Conservation (phyloP, 192 early-diverging fungal genomes). For the Radiomyces spectabilis region DNA sequence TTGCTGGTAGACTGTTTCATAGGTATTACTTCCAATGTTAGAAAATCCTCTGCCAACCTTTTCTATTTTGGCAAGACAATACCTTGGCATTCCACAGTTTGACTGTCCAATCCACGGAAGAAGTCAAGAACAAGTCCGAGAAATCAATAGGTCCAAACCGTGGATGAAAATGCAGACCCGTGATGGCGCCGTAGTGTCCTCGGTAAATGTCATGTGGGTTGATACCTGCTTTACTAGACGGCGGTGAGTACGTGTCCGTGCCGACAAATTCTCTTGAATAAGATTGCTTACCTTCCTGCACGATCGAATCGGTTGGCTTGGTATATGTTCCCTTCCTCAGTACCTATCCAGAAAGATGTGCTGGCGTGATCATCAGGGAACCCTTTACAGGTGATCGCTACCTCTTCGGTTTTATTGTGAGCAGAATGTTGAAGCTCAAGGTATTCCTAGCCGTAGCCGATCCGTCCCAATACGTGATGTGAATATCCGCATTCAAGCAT, state of each 20-base stretch:
- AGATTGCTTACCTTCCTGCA: constrained; percentile 82
- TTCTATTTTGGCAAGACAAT: too few relatives aligned
- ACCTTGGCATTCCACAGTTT: constrained; percentile 85
- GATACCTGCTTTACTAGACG: constrained; percentile 87
- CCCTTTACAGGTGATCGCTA: constrained; percentile 82
- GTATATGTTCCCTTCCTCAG: constrained; percentile 89
- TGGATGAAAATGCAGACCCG: constrained; percentile 88
- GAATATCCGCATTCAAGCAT: too few relatives aligned
- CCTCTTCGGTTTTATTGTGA: constrained; percentile 82
- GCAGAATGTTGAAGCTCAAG: constrained; percentile 68
- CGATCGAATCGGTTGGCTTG: constrained; percentile 93
- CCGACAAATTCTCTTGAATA: too few relatives aligned
- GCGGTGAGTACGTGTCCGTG: too few relatives aligned
- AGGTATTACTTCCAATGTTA: too few relatives aligned
- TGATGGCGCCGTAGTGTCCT: constrained; percentile 84
- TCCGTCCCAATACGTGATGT: background rate
- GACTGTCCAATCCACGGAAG: constrained; percentile 94
- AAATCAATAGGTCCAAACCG: constrained; percentile 67
- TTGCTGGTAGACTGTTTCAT: constrained; percentile 42
- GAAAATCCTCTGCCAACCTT: background rate
- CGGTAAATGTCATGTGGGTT: constrained; percentile 76
- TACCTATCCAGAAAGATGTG: constrained; percentile 92
- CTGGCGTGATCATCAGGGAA: constrained; percentile 90
- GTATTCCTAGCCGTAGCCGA: constrained; percentile 52
- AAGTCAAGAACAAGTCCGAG: constrained; percentile 85